Base-by-base conservation (phyloP, 768 basidiomycete genomes). In the Crassisporium funariophilum region DNA sequence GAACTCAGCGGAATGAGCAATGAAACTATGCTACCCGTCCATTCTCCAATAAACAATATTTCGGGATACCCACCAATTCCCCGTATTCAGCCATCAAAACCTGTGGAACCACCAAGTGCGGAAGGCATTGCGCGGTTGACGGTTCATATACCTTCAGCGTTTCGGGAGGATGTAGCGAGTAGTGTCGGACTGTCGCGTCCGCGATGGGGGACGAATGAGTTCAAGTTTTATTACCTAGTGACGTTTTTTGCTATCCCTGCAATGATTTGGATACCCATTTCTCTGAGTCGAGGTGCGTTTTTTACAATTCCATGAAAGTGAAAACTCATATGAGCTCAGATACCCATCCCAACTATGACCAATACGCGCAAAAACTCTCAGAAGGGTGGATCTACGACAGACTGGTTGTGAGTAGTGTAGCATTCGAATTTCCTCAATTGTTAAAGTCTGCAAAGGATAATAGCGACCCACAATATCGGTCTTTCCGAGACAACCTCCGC, bases 401-500 rank as follows among this genome's bases (percentile, higher is more conserved):
- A 22, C 64, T 73, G 62, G 77, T 95, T 10, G 95, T 95, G 59
- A 69, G 88, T 75, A 4, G 22, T 38, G 11, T 13, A 31, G 8
- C 38, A 23, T 34, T 35, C 19, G 33, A 45, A 44, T 41, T n/a
- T 17, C 10, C 19, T 25, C 27, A 37, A 10, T 25, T 12, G 35
- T 24, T 44, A 46, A 24, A 50, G 41, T 19, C 50, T 39, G 50
- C 39, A 19, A 23, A 98, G 95, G 97, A 99, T 66, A 90, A 87
- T 60, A 92, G 90, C 52, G 97, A 98, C 59, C 71, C 76, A 0
- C 97, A 98, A 71, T 98, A 94, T 62, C 86, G 87, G 19, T 78
- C 83, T 3, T 97, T 99, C 66, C 81, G 97, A 29, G 74, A 78
- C 56, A 91, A 93, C 61, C 61, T 98, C 36, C 80, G 85, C 4